Percentiles rank a stretch among this genome's conserved stretches.
Evolutionary conservation across 495 filamentous ascomycete genomes (phyloP).

Genomic region (Lasiosphaeria hispida): DNA sequence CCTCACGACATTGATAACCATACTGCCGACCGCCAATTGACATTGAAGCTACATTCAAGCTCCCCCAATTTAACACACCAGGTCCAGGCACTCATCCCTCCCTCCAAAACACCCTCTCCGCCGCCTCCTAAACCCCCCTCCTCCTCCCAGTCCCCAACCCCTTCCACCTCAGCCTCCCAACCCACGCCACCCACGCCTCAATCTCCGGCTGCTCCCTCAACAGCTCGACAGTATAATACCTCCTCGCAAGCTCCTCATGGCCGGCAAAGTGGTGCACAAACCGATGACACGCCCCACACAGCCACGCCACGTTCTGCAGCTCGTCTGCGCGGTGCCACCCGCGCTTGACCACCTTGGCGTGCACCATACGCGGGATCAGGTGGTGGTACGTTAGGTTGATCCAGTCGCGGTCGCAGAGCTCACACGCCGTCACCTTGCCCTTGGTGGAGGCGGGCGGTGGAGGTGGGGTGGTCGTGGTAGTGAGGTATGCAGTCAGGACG

Average conservation of each 20-base stretch:
- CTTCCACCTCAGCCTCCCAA: slow-evolving; percentile 65
- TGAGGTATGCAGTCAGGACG: slow-evolving; percentile 59
- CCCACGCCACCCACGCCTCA: slow-evolving; percentile 65
- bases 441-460: slow-evolving; percentile 58
- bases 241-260: slow-evolving; percentile 77
- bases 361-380: slow-evolving; percentile 72
- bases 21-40: no score
- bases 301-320: slow-evolving; percentile 80
- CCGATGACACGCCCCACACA: slow-evolving; percentile 83
- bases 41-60: no score
- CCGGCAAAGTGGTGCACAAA: slow-evolving; percentile 75
- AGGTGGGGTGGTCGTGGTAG: slow-evolving; percentile 53
- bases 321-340: slow-evolving; percentile 78
- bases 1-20: no score
- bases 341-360: slow-evolving; percentile 74
- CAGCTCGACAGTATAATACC: slow-evolving; percentile 70
- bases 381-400: slow-evolving; percentile 82
- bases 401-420: slow-evolving; percentile 78
- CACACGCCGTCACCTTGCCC: slow-evolving; percentile 54
- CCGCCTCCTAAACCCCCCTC: background rate
- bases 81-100: no score
- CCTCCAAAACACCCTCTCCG: no score
- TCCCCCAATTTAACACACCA: background rate
- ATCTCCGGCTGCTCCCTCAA: slow-evolving; percentile 72
- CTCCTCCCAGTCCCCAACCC: slow-evolving; percentile 18